These are phyloP conservation scores for Zalaria obscura DNA, from an alignment of 2,329 filamentous ascomycete genomes.

Conservation along the genomic window DNA sequence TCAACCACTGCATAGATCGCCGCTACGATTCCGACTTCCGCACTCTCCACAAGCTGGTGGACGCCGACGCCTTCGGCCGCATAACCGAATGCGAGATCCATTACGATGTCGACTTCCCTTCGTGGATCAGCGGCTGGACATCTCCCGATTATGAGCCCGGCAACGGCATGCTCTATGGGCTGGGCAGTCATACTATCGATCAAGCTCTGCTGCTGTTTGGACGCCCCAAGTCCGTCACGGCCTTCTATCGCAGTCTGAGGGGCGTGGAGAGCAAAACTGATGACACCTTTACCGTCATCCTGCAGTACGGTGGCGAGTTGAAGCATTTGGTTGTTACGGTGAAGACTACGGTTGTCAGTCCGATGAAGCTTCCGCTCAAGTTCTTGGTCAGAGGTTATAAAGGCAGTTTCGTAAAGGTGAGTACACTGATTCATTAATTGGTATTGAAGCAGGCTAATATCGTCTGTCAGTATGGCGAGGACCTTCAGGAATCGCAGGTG, in stretches of 20 bases:
- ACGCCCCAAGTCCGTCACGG: constrained; percentile 17
- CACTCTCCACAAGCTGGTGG: constrained; percentile 16
- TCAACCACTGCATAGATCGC: constrained; percentile 14
- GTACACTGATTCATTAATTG: background rate
- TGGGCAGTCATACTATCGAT: constrained; percentile 26
- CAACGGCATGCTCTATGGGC: constrained; percentile 27
- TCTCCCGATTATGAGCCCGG: constrained; percentile 22
- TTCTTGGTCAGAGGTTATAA: constrained; percentile 19
- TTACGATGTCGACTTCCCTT: constrained; percentile 25
- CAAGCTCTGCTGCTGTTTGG: constrained; percentile 24
- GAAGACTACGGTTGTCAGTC: constrained; percentile 18
- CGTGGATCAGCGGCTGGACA: constrained; percentile 23
- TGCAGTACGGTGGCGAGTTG: constrained; percentile 20
- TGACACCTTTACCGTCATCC: constrained; percentile 21
- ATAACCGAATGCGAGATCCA: constrained; percentile 20
- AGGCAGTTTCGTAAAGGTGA: constrained; percentile 26
- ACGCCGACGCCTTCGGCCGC: constrained; percentile 12
- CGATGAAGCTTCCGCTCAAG: constrained; percentile 17
- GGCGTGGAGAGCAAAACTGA: constrained; percentile 15
- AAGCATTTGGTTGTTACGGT: constrained; percentile 19
- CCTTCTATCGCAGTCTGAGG: constrained; percentile 15
- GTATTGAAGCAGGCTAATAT: too few relatives aligned
- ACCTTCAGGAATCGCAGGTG: constrained; percentile 22
- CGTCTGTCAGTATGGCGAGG: constrained; percentile 11
- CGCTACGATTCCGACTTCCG: constrained; percentile 25